Conservation (phyloP, 2,329 filamentous ascomycete species). For the Leptodontidium sp. region DNA sequence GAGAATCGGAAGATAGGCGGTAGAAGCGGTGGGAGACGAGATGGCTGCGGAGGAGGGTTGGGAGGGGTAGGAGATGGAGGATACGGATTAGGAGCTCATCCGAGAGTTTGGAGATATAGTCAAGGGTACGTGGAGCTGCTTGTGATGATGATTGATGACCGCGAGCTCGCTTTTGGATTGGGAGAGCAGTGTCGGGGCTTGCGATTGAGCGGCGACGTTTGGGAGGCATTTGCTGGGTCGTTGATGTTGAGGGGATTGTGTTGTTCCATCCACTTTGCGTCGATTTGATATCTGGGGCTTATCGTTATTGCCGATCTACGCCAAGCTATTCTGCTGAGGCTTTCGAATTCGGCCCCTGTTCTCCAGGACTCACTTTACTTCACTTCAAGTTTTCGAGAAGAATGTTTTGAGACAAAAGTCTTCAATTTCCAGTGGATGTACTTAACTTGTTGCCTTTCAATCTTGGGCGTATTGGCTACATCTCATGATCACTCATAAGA, state of each 20-base stretch:
- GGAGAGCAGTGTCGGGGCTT: conserved; percentile 14
- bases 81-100: conserved; percentile 90
- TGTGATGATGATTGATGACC: conserved; percentile 28
- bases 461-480: too few species aligned
- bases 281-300: not conserved
- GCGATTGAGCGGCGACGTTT: conserved; percentile 42
- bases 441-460: too few species aligned
- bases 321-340: not conserved
- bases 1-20: conserved; percentile 77
- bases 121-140: conserved; percentile 44
- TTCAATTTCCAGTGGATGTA: too few species aligned
- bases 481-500: too few species aligned
- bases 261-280: not conserved
- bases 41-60: conserved; percentile 68
- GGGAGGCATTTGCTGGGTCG: conserved; percentile 24
- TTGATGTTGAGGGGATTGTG: not conserved
- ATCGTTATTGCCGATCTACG: conserved; percentile 20
- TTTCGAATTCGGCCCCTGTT: too few species aligned
- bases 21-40: conserved; percentile 80
- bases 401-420: too few species aligned
- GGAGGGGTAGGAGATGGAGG: conserved; percentile 76
- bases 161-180: conserved; percentile 35
- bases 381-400: too few species aligned
- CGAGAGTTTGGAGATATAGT: conserved; percentile 77
- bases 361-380: too few species aligned